Evolutionary conservation across 495 filamentous ascomycete species (phyloP), one percentile per base, ranked within the genome.

Genomic region (Podospora anserina): DNA sequence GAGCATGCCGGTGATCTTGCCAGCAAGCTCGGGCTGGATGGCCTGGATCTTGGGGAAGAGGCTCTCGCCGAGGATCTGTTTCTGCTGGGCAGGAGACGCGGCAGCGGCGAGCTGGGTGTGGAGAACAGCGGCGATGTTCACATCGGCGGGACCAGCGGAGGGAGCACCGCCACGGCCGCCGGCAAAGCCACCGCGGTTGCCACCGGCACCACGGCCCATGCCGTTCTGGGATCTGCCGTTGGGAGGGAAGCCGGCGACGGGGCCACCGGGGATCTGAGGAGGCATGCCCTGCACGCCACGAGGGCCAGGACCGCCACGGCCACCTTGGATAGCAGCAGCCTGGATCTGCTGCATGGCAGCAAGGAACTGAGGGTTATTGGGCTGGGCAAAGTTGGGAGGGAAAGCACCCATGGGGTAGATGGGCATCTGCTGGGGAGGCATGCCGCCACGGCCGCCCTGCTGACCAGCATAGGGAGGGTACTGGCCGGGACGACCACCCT

Each of bases 1-100:
- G 74, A 99, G 88, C 95, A 99, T 99, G 80, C 95, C 95, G 68
- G 95, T 99, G 76, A 99, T 97, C 90, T 99, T 99, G 73, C 95
- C 95, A 70, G 95, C 95, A 69, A 99, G 84, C 70, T 96, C 92
- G 57, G 93, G 93, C 85, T 98, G 93, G 80, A 95, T 88, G 64
- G 85, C 86, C 78, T 92, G 88, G 76, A 99, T 97, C 90, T 97
- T 98, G 71, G 95, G 95, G 86, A 97, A 99, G 64, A 99, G 88
- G 65, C 91, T 90, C 83, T 99, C 95, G 73, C 95, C 95, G 65
- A 99, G 88, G 82, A 97, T 89, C 84, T 99, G 95, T 89, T 99
- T 99, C 84, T 97, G 96, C 77, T 93, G 90, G 44, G 81, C 77
- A 16, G 88, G 81, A 64, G 89, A 88, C 71, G 80, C 84, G 62